Conservation (phyloP, 805 yeast species). For the Saccharomycopsis schoenii region DNA sequence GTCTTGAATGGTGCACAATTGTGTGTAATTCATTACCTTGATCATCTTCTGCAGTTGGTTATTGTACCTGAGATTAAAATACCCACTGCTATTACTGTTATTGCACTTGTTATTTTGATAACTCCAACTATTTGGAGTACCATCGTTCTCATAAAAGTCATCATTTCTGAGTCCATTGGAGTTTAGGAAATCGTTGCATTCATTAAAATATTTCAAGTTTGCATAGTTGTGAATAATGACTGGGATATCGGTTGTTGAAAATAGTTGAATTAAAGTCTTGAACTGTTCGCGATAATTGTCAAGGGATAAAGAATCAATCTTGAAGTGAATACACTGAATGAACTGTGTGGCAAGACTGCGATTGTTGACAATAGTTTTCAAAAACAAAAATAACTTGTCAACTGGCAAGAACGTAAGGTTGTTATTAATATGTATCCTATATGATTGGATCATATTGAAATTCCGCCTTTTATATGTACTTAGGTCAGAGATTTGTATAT, state of each 20-base stretch:
- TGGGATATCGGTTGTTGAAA: background rate
- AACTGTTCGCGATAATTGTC: conserved; percentile 22
- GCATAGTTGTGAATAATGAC: background rate
- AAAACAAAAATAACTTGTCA: conserved; percentile 22
- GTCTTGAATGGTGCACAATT: background rate
- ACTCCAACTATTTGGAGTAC: background rate
- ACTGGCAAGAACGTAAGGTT: conserved; percentile 22
- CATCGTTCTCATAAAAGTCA: background rate
- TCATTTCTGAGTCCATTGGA: background rate
- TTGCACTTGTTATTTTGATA: background rate
- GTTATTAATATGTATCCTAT: conserved; percentile 19
- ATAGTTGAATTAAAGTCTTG: conserved; percentile 11
- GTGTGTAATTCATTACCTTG: background rate
- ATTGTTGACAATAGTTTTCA: conserved; percentile 24
- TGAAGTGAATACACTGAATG: background rate
- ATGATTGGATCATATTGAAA: background rate
- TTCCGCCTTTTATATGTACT: conserved; percentile 19
- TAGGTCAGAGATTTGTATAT: conserved; percentile 19
- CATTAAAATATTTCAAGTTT: background rate
- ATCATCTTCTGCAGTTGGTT: background rate
- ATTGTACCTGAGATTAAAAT: background rate
- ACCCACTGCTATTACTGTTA: background rate
- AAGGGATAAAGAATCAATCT: background rate
- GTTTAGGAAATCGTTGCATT: background rate
- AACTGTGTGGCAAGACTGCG: background rate